Percentiles rank a stretch among this genome's conserved stretches.
Evolutionary conservation across 1,139 yeast genomes (phyloP).

Genomic region (Kodamaea derodonti): DNA sequence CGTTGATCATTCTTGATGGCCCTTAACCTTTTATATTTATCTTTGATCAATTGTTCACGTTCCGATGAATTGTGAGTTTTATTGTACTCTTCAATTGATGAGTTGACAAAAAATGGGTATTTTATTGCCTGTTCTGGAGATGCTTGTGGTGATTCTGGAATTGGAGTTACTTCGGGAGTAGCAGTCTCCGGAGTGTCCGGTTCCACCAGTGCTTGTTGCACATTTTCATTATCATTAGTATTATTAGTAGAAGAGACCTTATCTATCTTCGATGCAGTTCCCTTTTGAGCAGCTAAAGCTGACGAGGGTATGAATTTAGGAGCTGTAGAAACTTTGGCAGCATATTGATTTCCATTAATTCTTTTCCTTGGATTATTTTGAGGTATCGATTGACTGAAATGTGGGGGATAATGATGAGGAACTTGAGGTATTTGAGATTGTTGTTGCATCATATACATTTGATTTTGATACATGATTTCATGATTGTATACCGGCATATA

Average conservation of each 20-base stretch:
- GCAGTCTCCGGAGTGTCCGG: conserved; percentile 6
- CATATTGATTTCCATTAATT: conserved; percentile 8
- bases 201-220: not conserved
- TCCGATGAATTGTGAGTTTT: not conserved
- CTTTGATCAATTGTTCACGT: conserved; percentile 2
- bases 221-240: conserved; percentile 9
- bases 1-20: not conserved
- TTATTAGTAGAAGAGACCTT: conserved; percentile 1
- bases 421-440: conserved; percentile 7
- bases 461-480: conserved; percentile 15
- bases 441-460: conserved; percentile 15
- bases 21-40: conserved; percentile 5
- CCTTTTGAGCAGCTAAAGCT: not conserved
- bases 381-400: not conserved
- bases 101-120: conserved; percentile 8
- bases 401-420: conserved; percentile 7
- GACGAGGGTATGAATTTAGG: conserved; percentile 9
- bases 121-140: no score
- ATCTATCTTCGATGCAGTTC: not conserved
- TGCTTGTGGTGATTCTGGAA: no score
- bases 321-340: conserved; percentile 9
- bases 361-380: conserved; percentile 5
- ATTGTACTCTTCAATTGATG: conserved; percentile 4
- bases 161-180: not conserved
- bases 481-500: conserved; percentile 15